Evolutionary conservation across 2,329 filamentous ascomycete genomes (phyloP), one percentile per base, ranked within the genome.

Genomic region (Arthrinium phaeospermum): DNA sequence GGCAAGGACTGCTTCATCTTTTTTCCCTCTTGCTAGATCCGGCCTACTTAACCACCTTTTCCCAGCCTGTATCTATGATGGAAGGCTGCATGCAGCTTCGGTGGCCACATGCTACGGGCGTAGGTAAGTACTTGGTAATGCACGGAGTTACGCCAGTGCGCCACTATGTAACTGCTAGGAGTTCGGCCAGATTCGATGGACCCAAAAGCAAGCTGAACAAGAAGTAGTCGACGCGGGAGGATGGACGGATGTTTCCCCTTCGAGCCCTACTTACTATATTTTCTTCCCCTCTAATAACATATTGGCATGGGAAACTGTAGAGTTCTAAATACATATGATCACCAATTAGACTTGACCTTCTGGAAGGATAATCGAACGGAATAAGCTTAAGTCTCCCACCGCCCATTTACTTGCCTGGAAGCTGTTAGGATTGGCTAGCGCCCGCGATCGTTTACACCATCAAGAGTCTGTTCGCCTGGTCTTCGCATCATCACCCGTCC

Each of bases 361-460:
- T 64, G 34, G 57, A 64, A 64, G 57, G 41, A 37, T 61, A 41
- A 24, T 64, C 57, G 34, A 64, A 64, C 34, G 57, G 57, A 64
- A 41, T 64, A 64, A 64, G 57, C 57, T 64, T 64, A 64, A 41
- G 34, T 64, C 57, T 19, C 57, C 57, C 19, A 19, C 57, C 34
- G 24, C 19, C 45, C 19, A 47, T 7, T 10, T n/a, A 47, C 22
- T n/a, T 41, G 57, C 22, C 13, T n/a, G 57, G 57, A 64, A 41
- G 7, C 7, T n/a, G 1, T 34, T 37, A n/a, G 30, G 30, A 37
- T n/a, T 64, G 41, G 57, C 22, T 64, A 64, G 57, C 57, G 57
- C 19, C 57, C 57, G 34, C 34, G 19, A 41, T 41, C 34, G 19
- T 64, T 64, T 64, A 64, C 57, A 41, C 19, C 34, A 14, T 41